Percentiles rank a stretch among this genome's conserved stretches.
phyloP scores from a whole-genome alignment of 2,329 filamentous ascomycete species.

The Penicillium sp. region DNA sequence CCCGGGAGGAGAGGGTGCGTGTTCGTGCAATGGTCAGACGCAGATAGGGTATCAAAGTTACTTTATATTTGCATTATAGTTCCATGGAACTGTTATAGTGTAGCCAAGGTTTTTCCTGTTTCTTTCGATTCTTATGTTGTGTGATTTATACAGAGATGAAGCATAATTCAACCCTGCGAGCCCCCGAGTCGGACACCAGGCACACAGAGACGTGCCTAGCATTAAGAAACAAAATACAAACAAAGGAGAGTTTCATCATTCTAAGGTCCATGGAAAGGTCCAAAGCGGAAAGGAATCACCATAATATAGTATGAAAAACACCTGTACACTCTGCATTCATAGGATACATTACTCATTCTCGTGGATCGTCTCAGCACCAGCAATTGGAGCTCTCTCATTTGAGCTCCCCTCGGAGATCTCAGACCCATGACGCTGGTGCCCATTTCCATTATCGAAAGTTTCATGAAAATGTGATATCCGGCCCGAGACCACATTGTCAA shows the following conservation, averaged over 20 bases:
- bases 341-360: conserved; percentile 3
- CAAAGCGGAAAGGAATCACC: too few relatives aligned
- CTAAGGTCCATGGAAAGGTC: too few relatives aligned
- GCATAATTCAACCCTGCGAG: too few relatives aligned
- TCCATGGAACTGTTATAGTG: neutral
- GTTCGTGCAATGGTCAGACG: conserved; percentile 67
- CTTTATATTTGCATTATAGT: neutral
- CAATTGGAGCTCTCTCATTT: conserved; percentile 1
- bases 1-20: conserved; percentile 70
- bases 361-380: conserved; percentile 9
- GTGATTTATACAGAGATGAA: neutral
- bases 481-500: conserved; percentile 7
- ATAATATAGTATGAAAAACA: neutral
- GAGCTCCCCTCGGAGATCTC: conserved; percentile 9
- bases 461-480: conserved; percentile 8
- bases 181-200: too few relatives aligned
- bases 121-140: neutral
- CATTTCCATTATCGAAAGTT: neutral
- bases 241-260: too few relatives aligned
- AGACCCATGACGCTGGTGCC: conserved; percentile 5
- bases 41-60: neutral
- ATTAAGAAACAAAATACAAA: too few relatives aligned
- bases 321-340: neutral
- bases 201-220: too few relatives aligned
- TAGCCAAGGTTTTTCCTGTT: neutral